Evolutionary conservation across 2,329 filamentous ascomycete genomes (phyloP).

Genomic region (Clarireedia hainanense): DNA sequence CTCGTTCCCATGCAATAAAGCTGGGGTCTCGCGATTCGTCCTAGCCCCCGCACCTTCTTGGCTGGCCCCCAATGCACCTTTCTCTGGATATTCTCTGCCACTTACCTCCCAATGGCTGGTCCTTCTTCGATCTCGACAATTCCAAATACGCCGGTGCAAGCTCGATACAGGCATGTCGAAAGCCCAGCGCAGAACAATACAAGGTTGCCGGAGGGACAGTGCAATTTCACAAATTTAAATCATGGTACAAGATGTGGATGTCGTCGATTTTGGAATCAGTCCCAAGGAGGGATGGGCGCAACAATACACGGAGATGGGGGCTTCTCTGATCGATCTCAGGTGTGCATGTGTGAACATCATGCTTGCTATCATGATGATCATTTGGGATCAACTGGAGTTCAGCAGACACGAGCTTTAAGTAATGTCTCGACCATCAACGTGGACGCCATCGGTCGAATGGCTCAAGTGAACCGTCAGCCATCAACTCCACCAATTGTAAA

Average conservation of each 20-base stretch:
- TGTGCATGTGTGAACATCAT: slow-evolving; percentile 48
- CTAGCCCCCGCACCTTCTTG: not conserved
- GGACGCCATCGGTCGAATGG: slow-evolving; percentile 3
- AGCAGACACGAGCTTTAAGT: slow-evolving; percentile 4
- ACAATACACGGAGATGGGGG: slow-evolving; percentile 2
- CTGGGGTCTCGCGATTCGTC: not conserved
- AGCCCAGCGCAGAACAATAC: slow-evolving; percentile 11
- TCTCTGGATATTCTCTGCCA: slow-evolving; percentile 5
- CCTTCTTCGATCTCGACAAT: slow-evolving; percentile 14
- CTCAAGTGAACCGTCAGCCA: slow-evolving; percentile 8
- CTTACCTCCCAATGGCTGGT: slow-evolving; percentile 25
- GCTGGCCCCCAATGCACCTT: slow-evolving; percentile 20
- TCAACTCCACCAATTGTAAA: slow-evolving; percentile 1
- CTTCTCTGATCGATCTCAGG: slow-evolving; percentile 13
- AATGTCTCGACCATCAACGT: slow-evolving; percentile 9
- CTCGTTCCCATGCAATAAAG: not conserved
- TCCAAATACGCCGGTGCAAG: slow-evolving; percentile 26
- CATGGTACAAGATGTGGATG: slow-evolving; percentile 42
- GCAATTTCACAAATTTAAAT: slow-evolving; percentile 42
- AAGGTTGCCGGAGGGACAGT: slow-evolving; percentile 39
- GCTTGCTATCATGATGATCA: slow-evolving; percentile 43
- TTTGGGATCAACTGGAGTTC: not conserved
- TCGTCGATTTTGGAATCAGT: slow-evolving; percentile 42
- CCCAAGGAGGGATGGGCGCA: slow-evolving; percentile 9
- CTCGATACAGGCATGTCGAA: slow-evolving; percentile 18